Percentiles rank a stretch among this genome's conserved stretches.
These are phyloP conservation scores for Aquilaria yunnanensis DNA, from an alignment of 345 rosid genomes.

Conservation along the genomic window DNA sequence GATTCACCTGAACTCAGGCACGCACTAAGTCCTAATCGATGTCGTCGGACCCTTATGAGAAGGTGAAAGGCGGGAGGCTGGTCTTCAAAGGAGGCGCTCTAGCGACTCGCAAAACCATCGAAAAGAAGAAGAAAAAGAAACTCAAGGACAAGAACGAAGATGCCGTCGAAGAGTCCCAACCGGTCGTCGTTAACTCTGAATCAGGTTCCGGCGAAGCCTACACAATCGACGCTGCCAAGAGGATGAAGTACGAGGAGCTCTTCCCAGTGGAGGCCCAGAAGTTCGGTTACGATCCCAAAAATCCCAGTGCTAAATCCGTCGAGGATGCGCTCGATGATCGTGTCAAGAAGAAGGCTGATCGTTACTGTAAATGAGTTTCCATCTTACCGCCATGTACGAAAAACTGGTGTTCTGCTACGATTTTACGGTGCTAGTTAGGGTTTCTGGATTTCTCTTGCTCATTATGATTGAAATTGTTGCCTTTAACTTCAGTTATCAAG, in stretches of 20 bases:
- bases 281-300: constrained; percentile 67
- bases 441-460: not conserved
- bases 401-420: too few relatives aligned
- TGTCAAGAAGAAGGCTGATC: constrained; percentile 93
- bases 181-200: constrained; percentile 13
- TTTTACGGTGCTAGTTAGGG: not conserved
- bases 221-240: constrained; percentile 87
- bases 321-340: constrained; percentile 94
- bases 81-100: constrained; percentile 73
- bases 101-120: constrained; percentile 60
- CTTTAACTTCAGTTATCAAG: not conserved
- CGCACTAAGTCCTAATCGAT: constrained; percentile 8
- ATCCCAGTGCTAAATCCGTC: constrained; percentile 32
- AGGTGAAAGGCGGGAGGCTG: constrained; percentile 60
- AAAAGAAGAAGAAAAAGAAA: constrained; percentile 56
- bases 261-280: constrained; percentile 86
- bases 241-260: constrained; percentile 73
- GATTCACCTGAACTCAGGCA: too few relatives aligned
- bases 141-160: constrained; percentile 33
- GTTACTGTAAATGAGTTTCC: constrained; percentile 67
- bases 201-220: constrained; percentile 18
- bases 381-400: not conserved
- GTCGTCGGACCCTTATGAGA: constrained; percentile 87
- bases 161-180: constrained; percentile 14
- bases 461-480: not conserved